Percentiles rank a stretch among this genome's conserved stretches.
Conservation (phyloP, 2,329 filamentous ascomycete species). For the Colletotrichum orbiculare region DNA sequence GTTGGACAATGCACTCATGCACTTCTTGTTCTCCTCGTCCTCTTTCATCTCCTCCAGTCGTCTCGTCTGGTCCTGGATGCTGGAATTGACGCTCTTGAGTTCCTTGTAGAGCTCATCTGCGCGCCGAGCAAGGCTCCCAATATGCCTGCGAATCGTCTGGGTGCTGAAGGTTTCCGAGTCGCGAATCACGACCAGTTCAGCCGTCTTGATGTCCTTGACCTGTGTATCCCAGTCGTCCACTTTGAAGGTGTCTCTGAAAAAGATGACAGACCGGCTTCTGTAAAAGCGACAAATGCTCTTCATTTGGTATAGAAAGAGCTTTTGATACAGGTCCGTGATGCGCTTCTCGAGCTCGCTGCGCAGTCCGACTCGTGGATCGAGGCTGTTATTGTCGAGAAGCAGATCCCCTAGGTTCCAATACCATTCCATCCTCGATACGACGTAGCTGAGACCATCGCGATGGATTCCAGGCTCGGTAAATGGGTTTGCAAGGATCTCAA, state of each 20-base stretch:
- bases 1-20: too few relatives aligned
- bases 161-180: not conserved
- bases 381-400: not conserved
- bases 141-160: not conserved
- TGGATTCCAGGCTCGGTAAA: not conserved
- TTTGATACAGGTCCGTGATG: not conserved
- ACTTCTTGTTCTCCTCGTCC: too few relatives aligned
- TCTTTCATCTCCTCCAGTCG: too few relatives aligned
- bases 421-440: not conserved
- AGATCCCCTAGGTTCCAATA: not conserved
- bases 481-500: not conserved
- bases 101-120: too few relatives aligned
- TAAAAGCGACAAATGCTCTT: not conserved
- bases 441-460: not conserved
- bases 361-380: not conserved
- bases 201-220: not conserved
- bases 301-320: not conserved
- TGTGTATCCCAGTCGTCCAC: not conserved
- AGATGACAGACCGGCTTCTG: not conserved
- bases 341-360: not conserved
- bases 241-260: not conserved
- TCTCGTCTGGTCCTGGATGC: too few relatives aligned
- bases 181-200: not conserved
- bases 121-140: too few relatives aligned
- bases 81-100: too few relatives aligned